A percentile compares a stretch with the other conserved stretches of the same genome.
These are phyloP conservation scores for Microbotryum saponariae DNA, from an alignment of 1,284 basidiomycete species.

Conservation along the genomic window DNA sequence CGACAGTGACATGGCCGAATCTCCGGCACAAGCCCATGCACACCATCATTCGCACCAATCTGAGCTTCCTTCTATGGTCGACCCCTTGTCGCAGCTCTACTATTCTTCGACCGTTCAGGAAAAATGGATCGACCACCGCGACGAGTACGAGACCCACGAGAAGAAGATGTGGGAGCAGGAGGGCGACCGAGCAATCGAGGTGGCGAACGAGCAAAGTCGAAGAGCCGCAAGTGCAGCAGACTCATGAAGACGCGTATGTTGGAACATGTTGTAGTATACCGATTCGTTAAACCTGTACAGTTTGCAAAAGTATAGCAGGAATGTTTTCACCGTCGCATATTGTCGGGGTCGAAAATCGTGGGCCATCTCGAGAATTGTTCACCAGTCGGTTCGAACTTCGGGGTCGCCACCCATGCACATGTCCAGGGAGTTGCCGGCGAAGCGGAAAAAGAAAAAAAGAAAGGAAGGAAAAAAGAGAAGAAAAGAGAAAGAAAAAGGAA, in stretches of 20 bases:
- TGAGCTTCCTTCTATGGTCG: slow-evolving; percentile 59
- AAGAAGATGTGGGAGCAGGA: slow-evolving; percentile 46
- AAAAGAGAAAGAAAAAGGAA: no score
- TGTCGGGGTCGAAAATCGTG: no score
- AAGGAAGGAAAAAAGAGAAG: no score
- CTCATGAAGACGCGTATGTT: no score
- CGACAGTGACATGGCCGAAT: neutral
- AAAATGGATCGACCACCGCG: slow-evolving; percentile 33
- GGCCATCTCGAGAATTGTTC: no score
- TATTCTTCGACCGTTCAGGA: slow-evolving; percentile 51
- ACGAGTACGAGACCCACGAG: slow-evolving; percentile 67
- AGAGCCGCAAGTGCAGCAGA: slow-evolving; percentile 3
- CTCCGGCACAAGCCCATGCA: slow-evolving; percentile 14
- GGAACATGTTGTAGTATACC: neutral
- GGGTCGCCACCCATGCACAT: no score
- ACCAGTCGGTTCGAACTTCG: no score
- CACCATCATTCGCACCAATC: slow-evolving; percentile 55
- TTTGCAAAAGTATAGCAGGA: no score
- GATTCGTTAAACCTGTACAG: no score
- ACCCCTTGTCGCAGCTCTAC: slow-evolving; percentile 49
- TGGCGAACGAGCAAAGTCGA: slow-evolving; percentile 17
- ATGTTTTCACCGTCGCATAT: no score
- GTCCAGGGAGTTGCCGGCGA: no score
- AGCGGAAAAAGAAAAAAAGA: no score
- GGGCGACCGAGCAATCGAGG: slow-evolving; percentile 36